These are phyloP conservation scores for Lipomyces oligophaga DNA, from an alignment of 805 yeast species.

Conservation along the genomic window DNA sequence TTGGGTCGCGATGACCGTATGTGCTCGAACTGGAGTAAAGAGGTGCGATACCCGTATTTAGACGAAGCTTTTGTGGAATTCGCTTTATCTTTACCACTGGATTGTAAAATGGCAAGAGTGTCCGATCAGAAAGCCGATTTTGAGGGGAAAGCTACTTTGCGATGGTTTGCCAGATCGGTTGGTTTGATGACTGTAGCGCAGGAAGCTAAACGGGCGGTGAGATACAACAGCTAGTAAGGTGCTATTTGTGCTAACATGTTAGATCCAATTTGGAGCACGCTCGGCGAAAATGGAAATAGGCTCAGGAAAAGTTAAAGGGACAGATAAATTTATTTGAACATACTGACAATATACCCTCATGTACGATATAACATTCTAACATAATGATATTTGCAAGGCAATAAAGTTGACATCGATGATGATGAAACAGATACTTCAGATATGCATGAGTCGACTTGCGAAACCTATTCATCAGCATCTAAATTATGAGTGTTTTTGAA, in stretches of 20 bases:
- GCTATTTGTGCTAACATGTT: background rate
- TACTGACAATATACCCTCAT: too few species aligned
- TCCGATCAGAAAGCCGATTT: constrained; percentile 37
- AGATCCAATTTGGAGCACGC: constrained; percentile 89
- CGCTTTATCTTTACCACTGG: constrained; percentile 36
- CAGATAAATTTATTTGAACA: too few species aligned
- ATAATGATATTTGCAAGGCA: too few species aligned
- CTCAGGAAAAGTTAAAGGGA: constrained; percentile 71
- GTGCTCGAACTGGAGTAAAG: constrained; percentile 81
- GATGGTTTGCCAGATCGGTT: constrained; percentile 53
- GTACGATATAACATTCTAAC: too few species aligned
- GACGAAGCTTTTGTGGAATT: constrained; percentile 55
- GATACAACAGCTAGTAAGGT: background rate
- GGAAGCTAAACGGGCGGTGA: constrained; percentile 77
- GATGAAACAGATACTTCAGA: too few species aligned
- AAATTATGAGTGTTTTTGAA: too few species aligned
- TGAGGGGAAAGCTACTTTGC: constrained; percentile 51
- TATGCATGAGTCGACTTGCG: too few species aligned
- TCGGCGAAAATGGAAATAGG: constrained; percentile 91
- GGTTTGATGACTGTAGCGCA: constrained; percentile 54
- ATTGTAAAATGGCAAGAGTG: constrained; percentile 39
- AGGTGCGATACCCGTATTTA: constrained; percentile 42
- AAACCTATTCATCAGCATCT: too few species aligned
- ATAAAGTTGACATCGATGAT: too few species aligned
- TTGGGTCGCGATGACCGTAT: constrained; percentile 91